These are phyloP conservation scores for Solanum arcanum DNA, from an alignment of 257 asterid species.

Conservation along the genomic window DNA sequence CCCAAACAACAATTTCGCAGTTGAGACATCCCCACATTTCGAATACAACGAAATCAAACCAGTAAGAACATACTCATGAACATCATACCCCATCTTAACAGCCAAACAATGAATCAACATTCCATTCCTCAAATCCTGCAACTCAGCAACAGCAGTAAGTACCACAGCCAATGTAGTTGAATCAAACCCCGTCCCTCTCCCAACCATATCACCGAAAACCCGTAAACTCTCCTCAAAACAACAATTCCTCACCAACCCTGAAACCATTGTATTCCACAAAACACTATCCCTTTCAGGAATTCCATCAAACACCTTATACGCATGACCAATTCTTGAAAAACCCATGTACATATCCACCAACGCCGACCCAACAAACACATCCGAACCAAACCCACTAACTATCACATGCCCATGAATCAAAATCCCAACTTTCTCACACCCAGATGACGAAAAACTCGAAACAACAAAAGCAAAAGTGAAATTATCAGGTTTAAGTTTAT, in stretches of 20 bases:
- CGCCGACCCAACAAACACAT: constrained; percentile 81
- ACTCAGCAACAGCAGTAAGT: constrained; percentile 57
- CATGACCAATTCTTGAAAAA: constrained; percentile 30
- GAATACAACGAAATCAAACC: constrained; percentile 68
- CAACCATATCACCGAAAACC: constrained; percentile 34
- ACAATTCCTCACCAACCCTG: constrained; percentile 68
- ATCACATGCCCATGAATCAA: constrained; percentile 70
- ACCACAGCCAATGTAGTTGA: constrained; percentile 67
- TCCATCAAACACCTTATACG: constrained; percentile 67
- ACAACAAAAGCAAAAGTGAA: constrained; percentile 54
- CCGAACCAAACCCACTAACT: constrained; percentile 49
- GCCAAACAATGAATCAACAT: constrained; percentile 66
- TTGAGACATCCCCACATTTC: constrained; percentile 55
- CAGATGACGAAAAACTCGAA: constrained; percentile 33
- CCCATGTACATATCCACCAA: constrained; percentile 48
- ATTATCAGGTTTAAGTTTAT: constrained; percentile 52
- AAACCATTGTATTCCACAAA: constrained; percentile 71
- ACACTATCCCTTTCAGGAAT: constrained; percentile 62
- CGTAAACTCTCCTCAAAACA: constrained; percentile 34
- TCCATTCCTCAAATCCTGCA: constrained; percentile 62
- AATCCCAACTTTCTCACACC: constrained; percentile 24
- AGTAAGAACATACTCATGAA: constrained; percentile 58
- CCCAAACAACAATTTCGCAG: constrained; percentile 49
- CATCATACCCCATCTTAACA: constrained; percentile 50
- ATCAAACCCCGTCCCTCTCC: constrained; percentile 29